These are phyloP conservation scores for Colletotrichum tabaci DNA, from an alignment of 2,329 filamentous ascomycete genomes.

Conservation along the genomic window DNA sequence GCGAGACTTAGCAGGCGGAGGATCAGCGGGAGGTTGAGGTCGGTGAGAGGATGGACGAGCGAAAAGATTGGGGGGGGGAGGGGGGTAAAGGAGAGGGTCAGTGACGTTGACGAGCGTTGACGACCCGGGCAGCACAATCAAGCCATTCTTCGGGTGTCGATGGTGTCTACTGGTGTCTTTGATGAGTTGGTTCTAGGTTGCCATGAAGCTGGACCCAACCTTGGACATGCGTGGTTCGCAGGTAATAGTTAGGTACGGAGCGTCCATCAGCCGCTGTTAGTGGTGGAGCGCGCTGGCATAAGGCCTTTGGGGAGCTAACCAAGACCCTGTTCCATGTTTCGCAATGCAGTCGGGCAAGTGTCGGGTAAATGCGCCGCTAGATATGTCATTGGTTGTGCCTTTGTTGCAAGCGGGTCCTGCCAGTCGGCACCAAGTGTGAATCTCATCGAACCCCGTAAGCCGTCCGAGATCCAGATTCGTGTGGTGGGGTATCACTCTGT, in stretches of 20 bases:
- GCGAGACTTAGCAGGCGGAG: constrained; percentile 17
- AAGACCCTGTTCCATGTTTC: constrained; percentile 42
- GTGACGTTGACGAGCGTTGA: constrained; percentile 36
- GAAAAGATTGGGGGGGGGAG: constrained; percentile 1
- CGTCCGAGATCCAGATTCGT: constrained; percentile 14
- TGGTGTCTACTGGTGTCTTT: constrained; percentile 33
- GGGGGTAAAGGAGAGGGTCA: constrained; percentile 6
- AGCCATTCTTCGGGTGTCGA: constrained; percentile 37
- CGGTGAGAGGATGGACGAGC: constrained; percentile 25
- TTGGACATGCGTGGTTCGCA: constrained; percentile 31
- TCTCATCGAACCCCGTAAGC: constrained; percentile 9
- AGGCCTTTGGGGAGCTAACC: constrained; percentile 32
- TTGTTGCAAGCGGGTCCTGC: not conserved
- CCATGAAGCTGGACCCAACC: constrained; percentile 36
- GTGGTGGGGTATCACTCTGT: constrained; percentile 25
- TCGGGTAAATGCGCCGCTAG: constrained; percentile 35
- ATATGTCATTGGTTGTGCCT: constrained; percentile 19
- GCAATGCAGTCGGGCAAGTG: constrained; percentile 41
- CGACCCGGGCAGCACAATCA: constrained; percentile 35
- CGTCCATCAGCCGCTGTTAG: constrained; percentile 38
- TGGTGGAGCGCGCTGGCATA: constrained; percentile 42
- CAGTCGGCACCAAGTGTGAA: constrained; percentile 30
- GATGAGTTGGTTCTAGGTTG: constrained; percentile 38
- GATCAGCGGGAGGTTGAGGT: constrained; percentile 30
- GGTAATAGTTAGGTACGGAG: constrained; percentile 27